Conservation (phyloP, 768 basidiomycete species). For the Rhodotorula sphaerocarpa region DNA sequence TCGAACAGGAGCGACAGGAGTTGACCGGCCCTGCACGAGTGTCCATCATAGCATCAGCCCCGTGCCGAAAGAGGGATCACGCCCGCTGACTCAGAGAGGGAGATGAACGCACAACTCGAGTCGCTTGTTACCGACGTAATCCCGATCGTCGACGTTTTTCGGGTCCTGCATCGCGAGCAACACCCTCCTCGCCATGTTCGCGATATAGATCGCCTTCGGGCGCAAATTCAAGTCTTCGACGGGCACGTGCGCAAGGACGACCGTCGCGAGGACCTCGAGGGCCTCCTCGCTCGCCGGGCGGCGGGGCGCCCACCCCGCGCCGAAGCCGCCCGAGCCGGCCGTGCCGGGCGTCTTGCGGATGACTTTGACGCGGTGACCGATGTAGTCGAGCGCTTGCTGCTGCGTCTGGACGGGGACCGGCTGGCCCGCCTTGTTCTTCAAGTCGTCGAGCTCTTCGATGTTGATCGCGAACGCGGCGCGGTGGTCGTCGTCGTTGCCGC, state of each 20-base stretch:
- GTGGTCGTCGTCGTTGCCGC: slow-evolving; percentile 82
- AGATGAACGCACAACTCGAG: slow-evolving; percentile 73
- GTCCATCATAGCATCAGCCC: neutral
- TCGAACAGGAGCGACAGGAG: slow-evolving; percentile 91
- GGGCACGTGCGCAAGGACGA: slow-evolving; percentile 91
- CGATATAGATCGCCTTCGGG: slow-evolving; percentile 91
- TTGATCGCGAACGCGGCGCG: slow-evolving; percentile 78
- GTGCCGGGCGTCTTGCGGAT: slow-evolving; percentile 67
- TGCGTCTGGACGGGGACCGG: slow-evolving; percentile 61
- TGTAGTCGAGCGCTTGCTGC: slow-evolving; percentile 88
- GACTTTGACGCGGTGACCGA: slow-evolving; percentile 84
- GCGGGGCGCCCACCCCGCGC: slow-evolving; percentile 40
- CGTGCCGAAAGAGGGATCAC: neutral
- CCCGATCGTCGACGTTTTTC: slow-evolving; percentile 94
- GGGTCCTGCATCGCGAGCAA: slow-evolving; percentile 94
- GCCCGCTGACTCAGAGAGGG: neutral
- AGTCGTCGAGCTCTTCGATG: slow-evolving; percentile 74
- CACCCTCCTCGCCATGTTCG: slow-evolving; percentile 92
- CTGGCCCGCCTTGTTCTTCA: slow-evolving; percentile 17
- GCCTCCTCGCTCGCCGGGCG: slow-evolving; percentile 90
- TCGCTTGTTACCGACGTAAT: slow-evolving; percentile 98
- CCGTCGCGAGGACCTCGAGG: slow-evolving; percentile 88
- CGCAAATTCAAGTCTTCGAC: slow-evolving; percentile 80
- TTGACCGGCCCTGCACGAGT: slow-evolving; percentile 69
- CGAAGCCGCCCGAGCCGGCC: slow-evolving; percentile 29